Evolutionary conservation across 2,329 filamentous ascomycete species (phyloP).

Genomic region (Pyrenophora teres): DNA sequence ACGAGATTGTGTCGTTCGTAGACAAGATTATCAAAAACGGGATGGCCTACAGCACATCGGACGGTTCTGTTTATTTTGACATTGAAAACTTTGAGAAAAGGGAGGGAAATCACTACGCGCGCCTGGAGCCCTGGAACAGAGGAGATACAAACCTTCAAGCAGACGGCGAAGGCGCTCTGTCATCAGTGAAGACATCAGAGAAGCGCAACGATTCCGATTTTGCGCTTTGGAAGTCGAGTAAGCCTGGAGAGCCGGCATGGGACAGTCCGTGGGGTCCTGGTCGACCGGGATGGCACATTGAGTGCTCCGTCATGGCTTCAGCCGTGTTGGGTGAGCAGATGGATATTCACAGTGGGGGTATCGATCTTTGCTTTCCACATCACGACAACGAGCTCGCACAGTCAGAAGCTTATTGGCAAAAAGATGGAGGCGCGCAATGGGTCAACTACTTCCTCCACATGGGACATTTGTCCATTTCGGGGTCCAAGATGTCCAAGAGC

Average conservation of each 20-base stretch:
- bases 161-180: conserved; percentile 85
- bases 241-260: conserved; percentile 91
- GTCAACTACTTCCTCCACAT: conserved; percentile 96
- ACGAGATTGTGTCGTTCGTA: conserved; percentile 84
- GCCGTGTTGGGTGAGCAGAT: conserved; percentile 82
- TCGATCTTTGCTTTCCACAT: conserved; percentile 87
- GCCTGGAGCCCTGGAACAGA: conserved; percentile 81
- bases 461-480: conserved; percentile 87
- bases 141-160: conserved; percentile 82
- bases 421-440: conserved; percentile 66
- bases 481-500: conserved; percentile 94
- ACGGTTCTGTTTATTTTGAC: conserved; percentile 94
- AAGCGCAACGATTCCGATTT: conserved; percentile 86
- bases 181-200: conserved; percentile 57
- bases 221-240: conserved; percentile 90
- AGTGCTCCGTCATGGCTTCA: conserved; percentile 95
- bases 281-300: conserved; percentile 94
- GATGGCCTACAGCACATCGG: conserved; percentile 75
- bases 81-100: conserved; percentile 82
- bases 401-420: conserved; percentile 78
- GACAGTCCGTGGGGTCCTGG: conserved; percentile 84
- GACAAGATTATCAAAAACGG: conserved; percentile 81
- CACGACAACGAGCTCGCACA: conserved; percentile 83
- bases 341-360: conserved; percentile 91
- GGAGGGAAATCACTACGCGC: conserved; percentile 78